A percentile compares a stretch with the other conserved stretches of the same genome.
Evolutionary conservation across 2,329 filamentous ascomycete genomes (phyloP).

Genomic region (Alternaria rosae): DNA sequence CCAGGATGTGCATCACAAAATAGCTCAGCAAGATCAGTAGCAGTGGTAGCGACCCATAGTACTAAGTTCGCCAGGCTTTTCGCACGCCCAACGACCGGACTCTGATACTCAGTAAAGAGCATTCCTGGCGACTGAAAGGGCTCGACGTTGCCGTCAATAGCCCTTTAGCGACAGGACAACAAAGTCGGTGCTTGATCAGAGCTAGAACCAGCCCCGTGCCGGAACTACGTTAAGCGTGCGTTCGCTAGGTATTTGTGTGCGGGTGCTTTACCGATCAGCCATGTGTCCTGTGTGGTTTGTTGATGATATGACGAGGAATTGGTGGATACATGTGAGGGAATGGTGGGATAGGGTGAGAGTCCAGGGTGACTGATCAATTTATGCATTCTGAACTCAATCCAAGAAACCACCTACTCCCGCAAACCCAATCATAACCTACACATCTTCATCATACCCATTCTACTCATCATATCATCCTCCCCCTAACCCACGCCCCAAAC

Average conservation of each 20-base stretch:
- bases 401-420: neutral
- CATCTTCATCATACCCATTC: neutral
- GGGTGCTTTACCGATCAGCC: neutral
- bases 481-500: slow-evolving; percentile 61
- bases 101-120: too few relatives aligned
- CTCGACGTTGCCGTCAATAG: too few relatives aligned
- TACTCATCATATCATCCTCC: slow-evolving; percentile 40
- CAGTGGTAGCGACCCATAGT: neutral
- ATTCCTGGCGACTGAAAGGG: too few relatives aligned
- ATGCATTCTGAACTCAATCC: neutral
- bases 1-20: neutral
- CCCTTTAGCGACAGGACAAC: neutral
- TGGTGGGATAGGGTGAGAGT: neutral
- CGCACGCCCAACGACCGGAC: neutral
- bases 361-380: neutral
- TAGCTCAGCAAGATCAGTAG: neutral
- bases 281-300: neutral
- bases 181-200: neutral
- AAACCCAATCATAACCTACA: neutral
- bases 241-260: neutral
- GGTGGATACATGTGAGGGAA: neutral
- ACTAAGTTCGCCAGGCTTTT: neutral
- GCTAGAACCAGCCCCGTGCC: neutral
- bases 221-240: neutral
- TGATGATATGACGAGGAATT: neutral